These are phyloP conservation scores for Hygrophila difformis DNA, from an alignment of 257 asterid genomes.

Conservation along the genomic window DNA sequence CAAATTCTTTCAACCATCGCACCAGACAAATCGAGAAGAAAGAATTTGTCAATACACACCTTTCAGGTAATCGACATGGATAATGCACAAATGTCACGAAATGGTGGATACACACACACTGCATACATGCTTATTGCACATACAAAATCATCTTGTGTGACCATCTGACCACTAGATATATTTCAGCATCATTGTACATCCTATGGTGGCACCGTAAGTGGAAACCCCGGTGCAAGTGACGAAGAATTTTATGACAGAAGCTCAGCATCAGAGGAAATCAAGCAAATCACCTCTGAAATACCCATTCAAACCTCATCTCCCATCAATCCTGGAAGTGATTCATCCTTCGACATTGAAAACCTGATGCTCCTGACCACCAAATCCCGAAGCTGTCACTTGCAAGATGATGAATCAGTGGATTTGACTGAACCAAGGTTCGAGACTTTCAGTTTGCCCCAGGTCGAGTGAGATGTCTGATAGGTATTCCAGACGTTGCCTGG, in stretches of 20 bases:
- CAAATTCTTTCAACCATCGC: conserved; percentile 81
- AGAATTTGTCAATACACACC: conserved; percentile 33
- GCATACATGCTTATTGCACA: too few relatives aligned
- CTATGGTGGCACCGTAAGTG: conserved; percentile 17
- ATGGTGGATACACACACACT: too few relatives aligned
- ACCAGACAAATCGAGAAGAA: conserved; percentile 67
- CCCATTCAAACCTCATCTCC: conserved; percentile 21
- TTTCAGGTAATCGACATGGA: conserved; percentile 27
- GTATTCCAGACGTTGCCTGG: too few relatives aligned
- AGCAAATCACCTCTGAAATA: conserved; percentile 44
- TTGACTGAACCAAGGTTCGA: conserved; percentile 79
- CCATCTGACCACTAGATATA: too few relatives aligned
- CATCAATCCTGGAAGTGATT: conserved; percentile 8
- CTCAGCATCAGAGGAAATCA: conserved; percentile 46
- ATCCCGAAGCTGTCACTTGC: conserved; percentile 23
- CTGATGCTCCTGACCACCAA: conserved; percentile 32
- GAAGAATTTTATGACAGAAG: conserved; percentile 14
- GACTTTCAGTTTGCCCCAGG: conserved; percentile 44
- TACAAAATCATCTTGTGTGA: too few relatives aligned
- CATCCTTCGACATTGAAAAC: conserved; percentile 29
- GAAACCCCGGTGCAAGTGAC: conserved; percentile 14
- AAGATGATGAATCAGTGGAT: conserved; percentile 67
- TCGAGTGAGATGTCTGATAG: conserved; percentile 18
- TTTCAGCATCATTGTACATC: conserved; percentile 19
- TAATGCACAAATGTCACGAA: too few relatives aligned